These are phyloP conservation scores for Cryphonectria nitschkei DNA, from an alignment of 2,329 filamentous ascomycete species.

Conservation along the genomic window DNA sequence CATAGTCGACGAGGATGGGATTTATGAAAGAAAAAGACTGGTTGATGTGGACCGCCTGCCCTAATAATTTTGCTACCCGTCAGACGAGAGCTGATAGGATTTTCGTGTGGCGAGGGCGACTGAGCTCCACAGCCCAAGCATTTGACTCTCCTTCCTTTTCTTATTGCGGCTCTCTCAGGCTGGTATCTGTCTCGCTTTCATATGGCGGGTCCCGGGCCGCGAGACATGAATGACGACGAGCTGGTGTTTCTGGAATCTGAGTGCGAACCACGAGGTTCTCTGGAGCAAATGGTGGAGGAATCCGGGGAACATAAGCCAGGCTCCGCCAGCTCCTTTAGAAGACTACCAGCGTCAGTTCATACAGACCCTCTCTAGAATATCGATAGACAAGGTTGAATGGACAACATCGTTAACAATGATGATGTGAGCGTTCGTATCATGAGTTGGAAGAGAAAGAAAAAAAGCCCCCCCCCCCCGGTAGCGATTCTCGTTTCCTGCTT, in stretches of 20 bases:
- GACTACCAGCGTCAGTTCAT: not conserved
- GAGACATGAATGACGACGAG: conserved; percentile 2
- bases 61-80: conserved; percentile 21
- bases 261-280: not conserved
- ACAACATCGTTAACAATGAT: not conserved
- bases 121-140: conserved; percentile 4
- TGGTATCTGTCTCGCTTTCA: conserved; percentile 17
- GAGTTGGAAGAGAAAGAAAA: not conserved
- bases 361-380: not conserved
- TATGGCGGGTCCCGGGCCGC: conserved; percentile 14
- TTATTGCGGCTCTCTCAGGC: not conserved
- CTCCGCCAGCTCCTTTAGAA: too few species aligned
- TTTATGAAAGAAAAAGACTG: not conserved
- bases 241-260: not conserved
- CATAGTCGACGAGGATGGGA: not conserved
- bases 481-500: not conserved
- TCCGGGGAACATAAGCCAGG: not conserved
- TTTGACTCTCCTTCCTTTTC: not conserved
- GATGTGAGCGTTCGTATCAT: not conserved
- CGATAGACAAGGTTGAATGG: not conserved
- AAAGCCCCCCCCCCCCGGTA: not conserved
- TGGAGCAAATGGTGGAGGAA: not conserved
- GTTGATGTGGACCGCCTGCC: conserved; percentile 18
- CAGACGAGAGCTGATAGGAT: conserved; percentile 18
- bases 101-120: conserved; percentile 5